phyloP scores from a whole-genome alignment of 192 early-diverging fungal species.

The Dispira parvispora region DNA sequence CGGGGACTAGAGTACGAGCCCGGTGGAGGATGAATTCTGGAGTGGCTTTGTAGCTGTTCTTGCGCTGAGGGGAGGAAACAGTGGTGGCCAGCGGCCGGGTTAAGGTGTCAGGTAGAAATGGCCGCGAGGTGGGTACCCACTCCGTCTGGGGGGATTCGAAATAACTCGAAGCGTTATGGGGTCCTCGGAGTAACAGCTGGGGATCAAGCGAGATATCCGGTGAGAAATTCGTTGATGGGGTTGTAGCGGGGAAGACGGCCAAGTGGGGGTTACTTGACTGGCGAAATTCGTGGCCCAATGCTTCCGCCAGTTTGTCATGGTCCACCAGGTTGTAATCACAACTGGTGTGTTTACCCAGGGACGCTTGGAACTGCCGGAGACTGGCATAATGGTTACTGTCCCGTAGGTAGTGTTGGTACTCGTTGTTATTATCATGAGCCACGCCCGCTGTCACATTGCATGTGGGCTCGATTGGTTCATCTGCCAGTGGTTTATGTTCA shows the following conservation, averaged over 20 bases:
- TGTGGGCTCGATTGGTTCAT: not conserved
- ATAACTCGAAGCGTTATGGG: conserved; percentile 1
- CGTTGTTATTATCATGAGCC: not conserved
- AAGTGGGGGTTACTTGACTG: not conserved
- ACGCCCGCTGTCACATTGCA: not conserved
- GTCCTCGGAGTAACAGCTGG: not conserved
- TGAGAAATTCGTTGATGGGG: not conserved
- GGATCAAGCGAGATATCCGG: not conserved
- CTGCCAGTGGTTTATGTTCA: not conserved
- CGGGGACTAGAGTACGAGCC: not conserved
- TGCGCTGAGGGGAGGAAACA: no score
- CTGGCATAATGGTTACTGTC: not conserved
- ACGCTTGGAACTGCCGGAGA: not conserved
- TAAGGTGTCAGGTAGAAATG: no score
- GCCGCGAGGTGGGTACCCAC: no score
- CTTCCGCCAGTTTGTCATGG: not conserved
- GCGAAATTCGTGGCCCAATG: not conserved
- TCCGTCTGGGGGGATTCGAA: not conserved
- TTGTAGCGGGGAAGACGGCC: not conserved
- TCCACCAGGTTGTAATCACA: not conserved
- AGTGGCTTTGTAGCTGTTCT: not conserved
- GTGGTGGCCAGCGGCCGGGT: no score
- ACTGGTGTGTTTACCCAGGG: not conserved
- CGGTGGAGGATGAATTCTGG: not conserved
- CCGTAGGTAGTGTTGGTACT: not conserved